Evolutionary conservation across 2,329 filamentous ascomycete species (phyloP).

Genomic region (Lizonia empirigonia): DNA sequence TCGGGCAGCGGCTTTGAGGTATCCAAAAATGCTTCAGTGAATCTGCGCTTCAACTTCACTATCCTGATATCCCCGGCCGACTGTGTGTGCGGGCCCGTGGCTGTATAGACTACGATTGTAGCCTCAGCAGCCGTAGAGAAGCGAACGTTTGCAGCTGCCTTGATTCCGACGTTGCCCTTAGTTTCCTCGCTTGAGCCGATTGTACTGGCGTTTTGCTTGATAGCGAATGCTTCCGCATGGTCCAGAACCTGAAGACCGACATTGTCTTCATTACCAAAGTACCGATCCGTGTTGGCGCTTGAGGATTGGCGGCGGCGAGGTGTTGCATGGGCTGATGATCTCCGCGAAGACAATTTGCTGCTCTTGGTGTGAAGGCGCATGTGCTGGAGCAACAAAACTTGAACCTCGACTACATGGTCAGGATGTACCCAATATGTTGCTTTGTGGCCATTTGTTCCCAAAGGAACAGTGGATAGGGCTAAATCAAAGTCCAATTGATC

Average conservation of each 20-base stretch:
- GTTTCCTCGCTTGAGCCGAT: constrained; percentile 49
- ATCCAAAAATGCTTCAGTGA: constrained; percentile 50
- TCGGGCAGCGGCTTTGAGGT: constrained; percentile 22
- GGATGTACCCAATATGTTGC: constrained; percentile 61
- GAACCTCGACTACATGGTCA: constrained; percentile 60
- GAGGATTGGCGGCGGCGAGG: constrained; percentile 36
- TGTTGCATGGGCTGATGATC: constrained; percentile 28
- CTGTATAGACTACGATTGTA: constrained; percentile 34
- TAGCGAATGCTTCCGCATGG: constrained; percentile 53
- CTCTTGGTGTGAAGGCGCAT: constrained; percentile 49
- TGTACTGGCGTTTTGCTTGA: constrained; percentile 53
- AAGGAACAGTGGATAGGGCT: constrained; percentile 53
- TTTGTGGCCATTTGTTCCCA: constrained; percentile 53
- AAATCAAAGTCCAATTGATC: constrained; percentile 57
- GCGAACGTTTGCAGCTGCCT: constrained; percentile 42
- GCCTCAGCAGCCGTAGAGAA: constrained; percentile 45
- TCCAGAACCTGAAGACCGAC: constrained; percentile 55
- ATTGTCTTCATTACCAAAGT: constrained; percentile 43
- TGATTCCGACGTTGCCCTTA: constrained; percentile 36
- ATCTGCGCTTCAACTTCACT: constrained; percentile 50
- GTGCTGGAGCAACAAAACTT: constrained; percentile 58
- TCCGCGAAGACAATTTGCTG: constrained; percentile 22
- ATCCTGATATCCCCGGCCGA: constrained; percentile 28
- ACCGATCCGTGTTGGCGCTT: constrained; percentile 27
- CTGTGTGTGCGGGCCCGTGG: constrained; percentile 19